A percentile compares a stretch with the other conserved stretches of the same genome.
Evolutionary conservation across 2,329 filamentous ascomycete species (phyloP).

Genomic region (Sporothrix brasiliensis): DNA sequence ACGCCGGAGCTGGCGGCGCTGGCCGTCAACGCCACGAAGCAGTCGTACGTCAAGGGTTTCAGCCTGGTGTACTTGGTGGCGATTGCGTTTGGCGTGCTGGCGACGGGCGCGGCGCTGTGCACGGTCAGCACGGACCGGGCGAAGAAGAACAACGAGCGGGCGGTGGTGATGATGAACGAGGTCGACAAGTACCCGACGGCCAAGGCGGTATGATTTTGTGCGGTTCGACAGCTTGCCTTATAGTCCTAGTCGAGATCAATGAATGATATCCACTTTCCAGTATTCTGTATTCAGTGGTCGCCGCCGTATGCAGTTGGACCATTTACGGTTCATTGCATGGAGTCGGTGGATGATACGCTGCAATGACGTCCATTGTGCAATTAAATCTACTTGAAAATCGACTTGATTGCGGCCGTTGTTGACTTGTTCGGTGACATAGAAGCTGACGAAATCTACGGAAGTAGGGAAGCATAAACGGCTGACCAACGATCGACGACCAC

Average conservation of each 20-base stretch:
- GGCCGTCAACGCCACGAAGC: constrained; percentile 41
- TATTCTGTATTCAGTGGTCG: no score
- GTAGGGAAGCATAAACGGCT: no score
- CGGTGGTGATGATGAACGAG: constrained; percentile 40
- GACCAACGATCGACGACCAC: no score
- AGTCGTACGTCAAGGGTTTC: constrained; percentile 44
- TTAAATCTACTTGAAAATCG: no score
- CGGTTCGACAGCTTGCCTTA: neutral
- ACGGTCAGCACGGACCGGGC: constrained; percentile 41
- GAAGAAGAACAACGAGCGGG: constrained; percentile 42
- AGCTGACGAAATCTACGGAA: no score
- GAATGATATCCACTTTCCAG: neutral
- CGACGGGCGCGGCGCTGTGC: constrained; percentile 39
- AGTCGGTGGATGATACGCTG: neutral
- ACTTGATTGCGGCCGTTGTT: no score
- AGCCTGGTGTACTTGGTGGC: constrained; percentile 43
- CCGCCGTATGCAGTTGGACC: no score
- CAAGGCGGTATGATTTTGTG: neutral
- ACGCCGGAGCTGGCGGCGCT: constrained; percentile 39
- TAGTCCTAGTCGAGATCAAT: neutral
- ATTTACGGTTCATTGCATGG: neutral
- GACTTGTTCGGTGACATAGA: no score
- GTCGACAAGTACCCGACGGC: constrained; percentile 18
- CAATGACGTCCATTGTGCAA: no score
- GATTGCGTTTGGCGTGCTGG: constrained; percentile 42